A percentile compares a stretch with the other conserved stretches of the same genome.
Conservation (phyloP, 495 filamentous ascomycete genomes). For the Daldinia bambusicola region DNA sequence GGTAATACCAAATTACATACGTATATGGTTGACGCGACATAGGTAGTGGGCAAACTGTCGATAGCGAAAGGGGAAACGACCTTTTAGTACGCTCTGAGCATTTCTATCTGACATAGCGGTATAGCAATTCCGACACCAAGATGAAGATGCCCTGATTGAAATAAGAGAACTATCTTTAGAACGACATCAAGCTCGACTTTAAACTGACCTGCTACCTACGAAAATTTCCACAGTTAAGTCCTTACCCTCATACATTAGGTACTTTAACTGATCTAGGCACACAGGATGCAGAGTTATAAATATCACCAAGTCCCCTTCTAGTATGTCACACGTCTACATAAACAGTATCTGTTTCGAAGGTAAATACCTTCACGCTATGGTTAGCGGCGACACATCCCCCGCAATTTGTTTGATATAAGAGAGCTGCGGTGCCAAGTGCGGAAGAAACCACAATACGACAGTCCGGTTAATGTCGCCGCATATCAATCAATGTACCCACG, state of each 20-base stretch:
- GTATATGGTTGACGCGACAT: too few species aligned
- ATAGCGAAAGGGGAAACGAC: too few species aligned
- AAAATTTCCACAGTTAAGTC: neutral
- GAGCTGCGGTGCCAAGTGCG: constrained; percentile 32
- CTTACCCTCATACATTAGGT: neutral
- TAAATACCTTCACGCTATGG: constrained; percentile 11
- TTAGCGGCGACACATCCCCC: constrained; percentile 22
- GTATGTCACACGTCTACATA: neutral
- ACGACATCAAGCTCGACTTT: too few species aligned
- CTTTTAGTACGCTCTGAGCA: too few species aligned
- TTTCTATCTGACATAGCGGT: too few species aligned
- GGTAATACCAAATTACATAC: too few species aligned
- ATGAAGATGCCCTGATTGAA: too few species aligned
- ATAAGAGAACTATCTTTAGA: too few species aligned
- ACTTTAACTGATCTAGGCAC: neutral
- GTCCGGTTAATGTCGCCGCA: constrained; percentile 39
- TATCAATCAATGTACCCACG: constrained; percentile 7
- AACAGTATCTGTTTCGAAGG: neutral
- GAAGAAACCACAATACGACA: constrained; percentile 30
- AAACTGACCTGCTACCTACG: too few species aligned
- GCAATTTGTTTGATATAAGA: constrained; percentile 12
- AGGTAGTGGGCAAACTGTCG: too few species aligned
- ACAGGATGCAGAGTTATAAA: neutral
- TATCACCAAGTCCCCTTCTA: neutral
- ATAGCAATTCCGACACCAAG: too few species aligned